phyloP scores from a whole-genome alignment of 441 rosid species.

The Corymbia citriodora region DNA sequence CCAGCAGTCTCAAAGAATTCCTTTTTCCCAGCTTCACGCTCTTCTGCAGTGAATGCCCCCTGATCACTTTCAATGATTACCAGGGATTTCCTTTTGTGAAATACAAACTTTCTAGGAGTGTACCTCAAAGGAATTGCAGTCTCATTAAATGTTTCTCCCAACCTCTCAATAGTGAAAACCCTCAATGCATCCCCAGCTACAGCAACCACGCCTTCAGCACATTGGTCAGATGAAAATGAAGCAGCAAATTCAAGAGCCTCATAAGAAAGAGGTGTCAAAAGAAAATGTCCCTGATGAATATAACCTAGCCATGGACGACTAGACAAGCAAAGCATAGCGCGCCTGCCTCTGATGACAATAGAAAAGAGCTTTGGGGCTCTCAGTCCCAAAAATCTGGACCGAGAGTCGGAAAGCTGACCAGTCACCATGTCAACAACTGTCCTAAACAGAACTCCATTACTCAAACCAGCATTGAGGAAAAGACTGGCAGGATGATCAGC shows the following conservation, averaged over 20 bases:
- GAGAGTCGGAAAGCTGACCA: slow-evolving; percentile 96
- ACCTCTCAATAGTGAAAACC: slow-evolving; percentile 84
- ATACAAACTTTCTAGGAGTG: slow-evolving; percentile 89
- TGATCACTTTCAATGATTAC: slow-evolving; percentile 93
- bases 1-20: slow-evolving; percentile 84
- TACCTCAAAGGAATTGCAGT: slow-evolving; percentile 84
- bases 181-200: slow-evolving; percentile 95
- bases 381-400: slow-evolving; percentile 86
- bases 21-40: slow-evolving; percentile 90
- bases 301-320: slow-evolving; percentile 99
- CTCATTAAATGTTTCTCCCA: slow-evolving; percentile 93
- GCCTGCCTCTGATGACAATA: slow-evolving; percentile 71
- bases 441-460: slow-evolving; percentile 86
- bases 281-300: slow-evolving; percentile 93
- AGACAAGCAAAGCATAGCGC: slow-evolving; percentile 92
- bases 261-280: slow-evolving; percentile 87
- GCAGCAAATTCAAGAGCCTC: slow-evolving; percentile 96
- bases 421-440: slow-evolving; percentile 97
- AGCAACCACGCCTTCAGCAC: slow-evolving; percentile 97
- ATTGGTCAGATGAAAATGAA: slow-evolving; percentile 95
- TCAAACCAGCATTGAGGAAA: slow-evolving; percentile 93
- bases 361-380: slow-evolving; percentile 91
- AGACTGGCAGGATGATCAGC: slow-evolving; percentile 99
- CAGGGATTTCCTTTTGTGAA: slow-evolving; percentile 68
- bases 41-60: slow-evolving; percentile 92